Evolutionary conservation across 371 early-diverging fungal species (phyloP).

Genomic region (Zopfochytrium polystomum): DNA sequence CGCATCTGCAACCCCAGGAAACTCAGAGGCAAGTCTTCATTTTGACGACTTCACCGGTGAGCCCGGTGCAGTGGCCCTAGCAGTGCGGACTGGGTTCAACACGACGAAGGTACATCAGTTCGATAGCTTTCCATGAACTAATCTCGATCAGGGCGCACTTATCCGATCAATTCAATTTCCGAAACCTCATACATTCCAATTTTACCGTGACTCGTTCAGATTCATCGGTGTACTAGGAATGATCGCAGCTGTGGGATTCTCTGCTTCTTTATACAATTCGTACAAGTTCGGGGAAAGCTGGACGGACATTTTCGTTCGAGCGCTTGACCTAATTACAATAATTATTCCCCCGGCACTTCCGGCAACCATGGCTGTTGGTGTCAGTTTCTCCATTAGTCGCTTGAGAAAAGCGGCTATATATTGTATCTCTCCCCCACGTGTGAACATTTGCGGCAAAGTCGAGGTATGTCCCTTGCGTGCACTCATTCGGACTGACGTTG

Average conservation of each 20-base stretch:
- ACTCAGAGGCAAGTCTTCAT: constrained; percentile 14
- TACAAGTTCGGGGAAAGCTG: constrained; percentile 68
- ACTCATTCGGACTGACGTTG: not conserved
- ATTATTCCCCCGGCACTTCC: constrained; percentile 96
- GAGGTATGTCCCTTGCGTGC: constrained; percentile 41
- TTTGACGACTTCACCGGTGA: constrained; percentile 1
- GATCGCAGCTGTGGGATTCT: constrained; percentile 78
- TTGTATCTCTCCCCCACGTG: constrained; percentile 91
- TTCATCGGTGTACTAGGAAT: constrained; percentile 87
- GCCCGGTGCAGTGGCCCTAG: constrained; percentile 39
- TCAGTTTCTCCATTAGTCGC: constrained; percentile 86
- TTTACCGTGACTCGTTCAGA: constrained; percentile 89
- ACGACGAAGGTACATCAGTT: constrained; percentile 85
- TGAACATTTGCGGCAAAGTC: constrained; percentile 94
- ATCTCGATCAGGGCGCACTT: constrained; percentile 43
- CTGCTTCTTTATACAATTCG: constrained; percentile 82
- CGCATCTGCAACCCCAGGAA: constrained; percentile 10
- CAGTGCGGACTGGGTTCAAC: constrained; percentile 94
- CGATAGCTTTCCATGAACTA: not conserved
- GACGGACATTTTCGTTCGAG: constrained; percentile 73
- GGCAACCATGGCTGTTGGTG: constrained; percentile 96
- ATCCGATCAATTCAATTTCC: constrained; percentile 95
- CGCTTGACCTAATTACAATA: constrained; percentile 90
- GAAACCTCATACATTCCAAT: constrained; percentile 88
- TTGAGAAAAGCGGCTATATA: constrained; percentile 81